Evolutionary conservation across 2,329 filamentous ascomycete species (phyloP), one percentile per base, ranked within the genome.

Genomic region (Huntiella abstrusa): DNA sequence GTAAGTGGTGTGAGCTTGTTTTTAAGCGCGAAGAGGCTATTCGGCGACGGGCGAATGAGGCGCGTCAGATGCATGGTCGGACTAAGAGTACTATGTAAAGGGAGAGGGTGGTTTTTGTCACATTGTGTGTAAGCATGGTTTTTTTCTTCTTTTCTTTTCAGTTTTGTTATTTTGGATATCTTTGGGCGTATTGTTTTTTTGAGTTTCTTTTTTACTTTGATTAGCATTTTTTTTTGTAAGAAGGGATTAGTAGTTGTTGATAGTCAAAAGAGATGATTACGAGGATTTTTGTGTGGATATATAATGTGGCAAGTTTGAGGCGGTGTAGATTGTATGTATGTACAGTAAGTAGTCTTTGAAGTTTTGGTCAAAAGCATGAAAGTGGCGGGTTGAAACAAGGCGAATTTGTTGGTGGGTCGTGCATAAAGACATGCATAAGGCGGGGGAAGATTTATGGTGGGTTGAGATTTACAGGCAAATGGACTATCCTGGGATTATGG

Each of bases 1-100:
- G 68, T 50, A 75, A 75, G 60, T 82, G 77, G 77, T 80, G 75
- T 55, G 76, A 80, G 51, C 60, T 78, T 53, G 70, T 81, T 51
- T 64, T 82, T 52, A 76, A 76, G 65, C 63, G 70, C 52, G 75
- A 80, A 55, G 74, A 75, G 55, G 63, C 70, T 47, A 56, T 74
- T n/a, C 69, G 70, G 44, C 68, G 68, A 47, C 66, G 70, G 48
- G 64, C 68, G 32, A 71, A 72, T 51, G 64, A 66, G 46, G 63
- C 66, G 38, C 60, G 70, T 51, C 48, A 46, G 32, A 49, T 49
- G 64, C 68, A 75, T 54, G 69, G 69, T 49, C 63, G 71, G 39
- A 71, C 70, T 51, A 76, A 75, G 66, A 76, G 72, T 58, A 71
- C 67, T 62, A 53, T 66, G 52, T 73, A 57, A 66, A 52, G 22